These are phyloP conservation scores for Chenopodium quinoa DNA, from an alignment of 148 eudicot species.

Conservation along the genomic window DNA sequence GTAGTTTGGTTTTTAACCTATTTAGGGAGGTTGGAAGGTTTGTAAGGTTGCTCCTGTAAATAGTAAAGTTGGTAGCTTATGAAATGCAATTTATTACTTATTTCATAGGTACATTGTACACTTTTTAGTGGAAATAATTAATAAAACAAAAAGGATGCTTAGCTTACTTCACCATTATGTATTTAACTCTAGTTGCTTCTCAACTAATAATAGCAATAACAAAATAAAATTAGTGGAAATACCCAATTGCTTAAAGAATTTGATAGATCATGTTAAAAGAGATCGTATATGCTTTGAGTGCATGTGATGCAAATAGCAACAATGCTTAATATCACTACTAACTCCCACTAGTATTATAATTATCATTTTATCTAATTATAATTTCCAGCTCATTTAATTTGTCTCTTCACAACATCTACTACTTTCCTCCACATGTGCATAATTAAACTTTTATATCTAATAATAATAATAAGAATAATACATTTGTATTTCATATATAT, in stretches of 20 bases:
- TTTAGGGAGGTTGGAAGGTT: background rate
- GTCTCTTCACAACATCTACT: constrained; percentile 2
- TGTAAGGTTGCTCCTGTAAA: too few species aligned
- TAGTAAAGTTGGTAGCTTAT: background rate
- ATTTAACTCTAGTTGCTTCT: background rate
- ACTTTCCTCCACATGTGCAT: constrained; percentile 7
- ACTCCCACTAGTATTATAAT: constrained; percentile 14
- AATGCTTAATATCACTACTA: constrained; percentile 8
- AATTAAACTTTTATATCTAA: too few species aligned
- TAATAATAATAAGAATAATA: too few species aligned
- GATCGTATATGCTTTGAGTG: constrained; percentile 6
- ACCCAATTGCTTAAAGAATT: constrained; percentile 2
- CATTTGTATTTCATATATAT: too few species aligned
- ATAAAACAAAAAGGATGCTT: background rate
- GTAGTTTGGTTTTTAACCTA: too few species aligned
- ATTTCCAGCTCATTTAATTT: constrained; percentile 18
- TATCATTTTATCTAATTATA: too few species aligned
- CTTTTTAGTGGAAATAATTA: background rate
- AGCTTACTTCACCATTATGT: constrained; percentile 11
- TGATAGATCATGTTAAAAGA: constrained; percentile 1
- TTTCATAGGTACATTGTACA: constrained; percentile 4
- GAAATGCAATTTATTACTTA: background rate
- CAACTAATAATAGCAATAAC: background rate
- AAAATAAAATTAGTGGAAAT: background rate
- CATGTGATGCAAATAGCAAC: constrained; percentile 21